Conservation (phyloP, 768 basidiomycete species). For the Lactifluus volemus region DNA sequence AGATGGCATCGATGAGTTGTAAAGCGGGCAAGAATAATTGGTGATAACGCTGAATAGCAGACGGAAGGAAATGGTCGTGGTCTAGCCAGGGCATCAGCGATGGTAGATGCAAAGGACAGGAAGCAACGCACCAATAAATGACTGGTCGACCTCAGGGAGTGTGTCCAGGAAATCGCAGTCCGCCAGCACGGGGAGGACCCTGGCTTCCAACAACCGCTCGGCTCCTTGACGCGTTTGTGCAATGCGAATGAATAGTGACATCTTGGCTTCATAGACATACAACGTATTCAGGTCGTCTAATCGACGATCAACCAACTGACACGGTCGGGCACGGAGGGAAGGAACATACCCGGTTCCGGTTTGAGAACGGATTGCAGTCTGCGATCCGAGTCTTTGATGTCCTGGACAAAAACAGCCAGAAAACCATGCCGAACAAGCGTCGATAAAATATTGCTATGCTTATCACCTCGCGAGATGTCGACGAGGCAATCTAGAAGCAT, state of each 20-base stretch:
- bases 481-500: slow-evolving; percentile 79
- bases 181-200: slow-evolving; percentile 62
- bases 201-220: slow-evolving; percentile 73
- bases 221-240: slow-evolving; percentile 78
- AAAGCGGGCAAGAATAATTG: slow-evolving; percentile 83
- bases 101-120: not conserved
- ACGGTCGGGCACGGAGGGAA: not conserved
- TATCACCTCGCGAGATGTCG: slow-evolving; percentile 60
- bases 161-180: slow-evolving; percentile 86
- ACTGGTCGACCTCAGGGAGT: slow-evolving; percentile 73
- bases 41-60: slow-evolving; percentile 82
- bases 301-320: not conserved
- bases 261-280: slow-evolving; percentile 93
- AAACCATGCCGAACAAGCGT: slow-evolving; percentile 66
- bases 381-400: slow-evolving; percentile 75
- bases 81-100: slow-evolving; percentile 36
- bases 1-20: slow-evolving; percentile 68
- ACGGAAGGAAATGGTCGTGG: slow-evolving; percentile 78
- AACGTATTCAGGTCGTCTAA: slow-evolving; percentile 82
- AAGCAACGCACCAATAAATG: slow-evolving; percentile 58
- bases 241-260: slow-evolving; percentile 81
- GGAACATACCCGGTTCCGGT: slow-evolving; percentile 71
- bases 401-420: slow-evolving; percentile 70
- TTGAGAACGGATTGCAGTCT: slow-evolving; percentile 69
- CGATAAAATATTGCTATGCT: slow-evolving; percentile 51